phyloP scores from a whole-genome alignment of 2,329 filamentous ascomycete species.

The Zopfia rhizophila region DNA sequence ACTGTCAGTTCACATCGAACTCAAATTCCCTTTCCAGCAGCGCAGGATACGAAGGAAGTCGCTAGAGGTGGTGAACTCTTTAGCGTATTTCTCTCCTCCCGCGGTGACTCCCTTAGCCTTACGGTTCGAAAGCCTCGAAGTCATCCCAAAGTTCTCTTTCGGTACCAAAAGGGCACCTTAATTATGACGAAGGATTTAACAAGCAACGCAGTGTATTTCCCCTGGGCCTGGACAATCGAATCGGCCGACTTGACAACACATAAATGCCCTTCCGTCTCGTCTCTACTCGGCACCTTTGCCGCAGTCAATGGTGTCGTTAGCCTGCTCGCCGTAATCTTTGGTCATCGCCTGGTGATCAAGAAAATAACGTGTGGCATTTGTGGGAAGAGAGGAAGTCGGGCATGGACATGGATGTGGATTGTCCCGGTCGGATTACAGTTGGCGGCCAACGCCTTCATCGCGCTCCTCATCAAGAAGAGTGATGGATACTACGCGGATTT shows the following conservation, averaged over 20 bases:
- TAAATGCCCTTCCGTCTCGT: conserved; percentile 14
- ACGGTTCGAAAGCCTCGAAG: no score
- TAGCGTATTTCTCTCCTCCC: no score
- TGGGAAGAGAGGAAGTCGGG: conserved; percentile 13
- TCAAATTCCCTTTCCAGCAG: no score
- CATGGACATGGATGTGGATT: conserved; percentile 18
- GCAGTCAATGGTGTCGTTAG: conserved; percentile 18
- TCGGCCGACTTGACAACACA: conserved; percentile 11
- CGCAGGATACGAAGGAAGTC: no score
- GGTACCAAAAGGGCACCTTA: no score
- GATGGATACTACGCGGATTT: conserved; percentile 16
- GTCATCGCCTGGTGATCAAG: conserved; percentile 15
- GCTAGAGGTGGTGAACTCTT: no score
- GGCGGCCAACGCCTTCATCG: conserved; percentile 19
- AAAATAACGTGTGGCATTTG: conserved; percentile 17
- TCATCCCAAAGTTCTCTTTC: no score
- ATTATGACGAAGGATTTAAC: no score
- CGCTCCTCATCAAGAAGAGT: conserved; percentile 11
- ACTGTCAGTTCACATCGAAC: no score
- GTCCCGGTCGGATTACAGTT: conserved; percentile 19
- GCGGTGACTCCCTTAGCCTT: no score
- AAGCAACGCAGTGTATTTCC: no score
- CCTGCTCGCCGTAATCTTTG: conserved; percentile 17
- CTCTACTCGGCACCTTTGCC: conserved; percentile 20
- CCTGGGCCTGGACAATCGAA: conserved; percentile 21